These are phyloP conservation scores for Eutypa lata DNA, from an alignment of 2,329 filamentous ascomycete species.

Conservation along the genomic window DNA sequence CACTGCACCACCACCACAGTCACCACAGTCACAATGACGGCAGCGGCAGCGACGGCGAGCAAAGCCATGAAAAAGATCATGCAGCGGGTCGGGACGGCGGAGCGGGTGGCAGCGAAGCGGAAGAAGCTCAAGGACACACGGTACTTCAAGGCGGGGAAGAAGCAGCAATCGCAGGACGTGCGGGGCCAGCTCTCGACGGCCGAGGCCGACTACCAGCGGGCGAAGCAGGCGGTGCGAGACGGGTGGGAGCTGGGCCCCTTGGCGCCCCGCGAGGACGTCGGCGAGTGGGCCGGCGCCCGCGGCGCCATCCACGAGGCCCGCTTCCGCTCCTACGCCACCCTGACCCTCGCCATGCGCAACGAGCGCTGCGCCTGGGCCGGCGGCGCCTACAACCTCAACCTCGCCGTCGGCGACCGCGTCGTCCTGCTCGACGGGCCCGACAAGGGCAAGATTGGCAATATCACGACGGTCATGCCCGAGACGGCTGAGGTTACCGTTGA, in stretches of 20 bases:
- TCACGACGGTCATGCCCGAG: conserved; percentile 53
- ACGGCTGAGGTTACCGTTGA: conserved; percentile 60
- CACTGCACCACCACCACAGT: too few species aligned
- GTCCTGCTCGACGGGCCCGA: conserved; percentile 75
- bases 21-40: too few species aligned
- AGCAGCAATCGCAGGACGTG: conserved; percentile 10
- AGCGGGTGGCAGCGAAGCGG: conserved; percentile 32
- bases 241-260: conserved; percentile 77
- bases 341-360: conserved; percentile 31
- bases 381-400: conserved; percentile 53
- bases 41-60: not conserved
- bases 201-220: conserved; percentile 31
- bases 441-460: conserved; percentile 78
- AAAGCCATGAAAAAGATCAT: conserved; percentile 30
- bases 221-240: conserved; percentile 61
- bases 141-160: conserved; percentile 20
- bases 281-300: conserved; percentile 53
- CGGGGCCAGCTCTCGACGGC: conserved; percentile 22
- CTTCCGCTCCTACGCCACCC: conserved; percentile 15
- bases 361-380: conserved; percentile 50
- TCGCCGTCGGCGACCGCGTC: conserved; percentile 72
- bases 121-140: conserved; percentile 24
- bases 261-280: conserved; percentile 72
- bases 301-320: conserved; percentile 49
- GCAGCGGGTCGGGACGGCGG: conserved; percentile 33